phyloP scores from a whole-genome alignment of 2,329 filamentous ascomycete species.

The Monascus ruber region DNA sequence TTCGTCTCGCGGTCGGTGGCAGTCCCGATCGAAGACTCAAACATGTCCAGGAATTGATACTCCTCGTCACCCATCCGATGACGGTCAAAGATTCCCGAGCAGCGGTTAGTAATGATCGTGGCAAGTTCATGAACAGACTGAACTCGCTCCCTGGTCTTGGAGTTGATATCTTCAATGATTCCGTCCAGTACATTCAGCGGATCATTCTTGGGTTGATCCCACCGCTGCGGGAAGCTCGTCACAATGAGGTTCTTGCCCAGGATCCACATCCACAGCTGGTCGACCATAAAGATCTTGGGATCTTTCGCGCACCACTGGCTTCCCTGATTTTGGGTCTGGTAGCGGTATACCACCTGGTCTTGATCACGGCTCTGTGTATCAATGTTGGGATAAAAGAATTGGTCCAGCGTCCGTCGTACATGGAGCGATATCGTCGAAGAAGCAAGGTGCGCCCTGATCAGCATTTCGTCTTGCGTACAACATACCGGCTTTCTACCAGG shows the following conservation, averaged over 20 bases:
- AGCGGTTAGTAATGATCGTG: constrained; percentile 49
- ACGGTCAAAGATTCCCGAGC: constrained; percentile 50
- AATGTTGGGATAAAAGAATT: constrained; percentile 53
- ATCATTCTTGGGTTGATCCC: constrained; percentile 48
- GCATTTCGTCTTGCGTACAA: constrained; percentile 22
- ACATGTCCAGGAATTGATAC: constrained; percentile 57
- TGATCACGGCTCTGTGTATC: constrained; percentile 48
- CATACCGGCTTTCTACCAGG: constrained; percentile 15
- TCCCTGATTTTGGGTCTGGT: constrained; percentile 33
- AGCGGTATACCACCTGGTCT: constrained; percentile 55
- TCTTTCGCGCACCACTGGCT: constrained; percentile 27
- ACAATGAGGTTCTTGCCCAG: constrained; percentile 48
- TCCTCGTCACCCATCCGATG: constrained; percentile 47
- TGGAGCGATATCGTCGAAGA: constrained; percentile 35
- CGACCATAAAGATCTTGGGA: constrained; percentile 56
- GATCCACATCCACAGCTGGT: constrained; percentile 58
- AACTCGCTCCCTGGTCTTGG: constrained; percentile 49
- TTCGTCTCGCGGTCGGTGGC: constrained; percentile 43
- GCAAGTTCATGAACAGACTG: constrained; percentile 52
- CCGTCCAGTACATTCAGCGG: constrained; percentile 51
- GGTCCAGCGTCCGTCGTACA: constrained; percentile 51
- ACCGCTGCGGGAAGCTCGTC: constrained; percentile 28
- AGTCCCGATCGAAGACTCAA: constrained; percentile 50
- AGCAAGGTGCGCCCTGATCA: constrained; percentile 26
- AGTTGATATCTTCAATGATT: constrained; percentile 54